Percentiles rank a stretch among this genome's conserved stretches.
These are phyloP conservation scores for Trametes hirsuta DNA, from an alignment of 1,284 basidiomycete species.

Conservation along the genomic window DNA sequence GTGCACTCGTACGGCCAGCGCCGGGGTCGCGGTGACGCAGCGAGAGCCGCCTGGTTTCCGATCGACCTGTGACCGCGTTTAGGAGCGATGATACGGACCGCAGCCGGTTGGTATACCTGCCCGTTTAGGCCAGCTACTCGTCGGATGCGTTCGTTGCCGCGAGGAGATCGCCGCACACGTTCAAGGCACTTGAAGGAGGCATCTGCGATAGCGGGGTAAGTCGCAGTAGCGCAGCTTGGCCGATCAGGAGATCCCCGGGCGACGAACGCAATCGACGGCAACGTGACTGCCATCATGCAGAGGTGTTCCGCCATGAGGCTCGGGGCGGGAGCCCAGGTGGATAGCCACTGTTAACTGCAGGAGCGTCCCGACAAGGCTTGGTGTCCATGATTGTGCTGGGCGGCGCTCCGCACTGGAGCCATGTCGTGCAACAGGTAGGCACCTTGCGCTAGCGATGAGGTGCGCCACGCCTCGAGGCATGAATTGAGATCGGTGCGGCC, in stretches of 20 bases:
- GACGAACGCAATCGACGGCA: background rate
- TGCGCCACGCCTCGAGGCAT: slow-evolving; percentile 2
- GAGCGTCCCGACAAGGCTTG: background rate
- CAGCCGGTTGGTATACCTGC: background rate
- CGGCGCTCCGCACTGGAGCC: background rate
- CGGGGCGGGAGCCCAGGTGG: background rate
- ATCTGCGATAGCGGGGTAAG: background rate
- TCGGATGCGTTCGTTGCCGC: background rate
- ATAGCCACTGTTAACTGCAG: background rate
- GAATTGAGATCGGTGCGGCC: slow-evolving; percentile 1
- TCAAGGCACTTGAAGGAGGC: background rate
- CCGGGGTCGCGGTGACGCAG: background rate
- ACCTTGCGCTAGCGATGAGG: background rate
- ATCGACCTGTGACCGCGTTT: background rate
- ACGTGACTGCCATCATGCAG: slow-evolving; percentile 3
- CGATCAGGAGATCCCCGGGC: slow-evolving; percentile 12
- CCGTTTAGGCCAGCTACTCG: background rate
- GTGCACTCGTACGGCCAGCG: background rate
- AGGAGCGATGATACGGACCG: background rate
- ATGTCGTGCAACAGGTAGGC: background rate
- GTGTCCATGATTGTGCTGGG: background rate
- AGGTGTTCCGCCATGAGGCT: background rate
- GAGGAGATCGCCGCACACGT: slow-evolving; percentile 9
- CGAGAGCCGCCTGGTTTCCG: slow-evolving; percentile 8
- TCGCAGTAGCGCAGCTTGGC: background rate